Evolutionary conservation across 2,329 filamentous ascomycete species (phyloP).

Genomic region (Fusarium globosum): DNA sequence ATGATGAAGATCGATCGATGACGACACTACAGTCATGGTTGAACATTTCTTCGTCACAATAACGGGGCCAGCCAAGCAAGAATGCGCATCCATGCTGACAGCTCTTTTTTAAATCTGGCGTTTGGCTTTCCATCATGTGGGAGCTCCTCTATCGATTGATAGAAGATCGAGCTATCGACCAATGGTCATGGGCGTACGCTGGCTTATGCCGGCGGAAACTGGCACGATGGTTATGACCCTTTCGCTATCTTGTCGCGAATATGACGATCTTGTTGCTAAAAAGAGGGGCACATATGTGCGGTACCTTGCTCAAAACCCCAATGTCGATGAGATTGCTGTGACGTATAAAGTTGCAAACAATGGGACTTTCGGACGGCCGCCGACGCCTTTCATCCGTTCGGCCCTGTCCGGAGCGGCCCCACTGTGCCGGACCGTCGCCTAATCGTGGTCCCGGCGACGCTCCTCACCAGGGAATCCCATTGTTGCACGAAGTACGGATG

Average conservation of each 20-base stretch:
- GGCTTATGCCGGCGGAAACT: slow-evolving; percentile 9
- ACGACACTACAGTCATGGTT: slow-evolving; percentile 35
- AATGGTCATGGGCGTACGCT: slow-evolving; percentile 10
- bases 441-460: slow-evolving; percentile 2
- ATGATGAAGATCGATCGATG: slow-evolving; percentile 43
- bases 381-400: background rate
- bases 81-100: background rate
- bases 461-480: background rate
- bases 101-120: background rate
- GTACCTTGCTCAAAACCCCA: background rate
- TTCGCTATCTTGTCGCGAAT: slow-evolving; percentile 6
- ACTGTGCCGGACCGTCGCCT: slow-evolving; percentile 17
- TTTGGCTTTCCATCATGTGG: background rate
- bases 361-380: background rate
- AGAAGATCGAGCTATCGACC: background rate
- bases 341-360: slow-evolving; percentile 10
- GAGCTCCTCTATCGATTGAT: background rate
- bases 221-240: background rate
- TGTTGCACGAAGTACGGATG: background rate
- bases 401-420: slow-evolving; percentile 32
- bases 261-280: slow-evolving; percentile 16
- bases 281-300: slow-evolving; percentile 1
- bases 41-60: slow-evolving; percentile 33
- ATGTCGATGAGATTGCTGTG: slow-evolving; percentile 4
- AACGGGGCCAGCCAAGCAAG: slow-evolving; percentile 30